Percentiles rank a stretch among this genome's conserved stretches.
phyloP scores from a whole-genome alignment of 129 eudicot genomes.

The Deinandra increscens region DNA sequence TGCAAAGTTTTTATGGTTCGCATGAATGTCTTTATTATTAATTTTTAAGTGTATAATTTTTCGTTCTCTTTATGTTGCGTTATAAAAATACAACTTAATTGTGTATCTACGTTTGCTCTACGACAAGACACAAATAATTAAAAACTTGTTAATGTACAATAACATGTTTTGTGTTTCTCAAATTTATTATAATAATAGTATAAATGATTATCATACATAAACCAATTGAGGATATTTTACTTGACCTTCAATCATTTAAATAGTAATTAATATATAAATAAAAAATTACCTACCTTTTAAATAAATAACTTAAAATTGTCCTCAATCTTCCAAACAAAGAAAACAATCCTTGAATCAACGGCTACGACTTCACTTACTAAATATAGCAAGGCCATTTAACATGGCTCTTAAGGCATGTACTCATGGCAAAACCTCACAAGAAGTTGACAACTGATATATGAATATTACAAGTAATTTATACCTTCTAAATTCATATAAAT shows the following conservation, averaged over 20 bases:
- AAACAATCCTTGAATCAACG: conserved; percentile 19
- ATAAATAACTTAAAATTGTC: not conserved
- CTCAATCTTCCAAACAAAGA: not conserved
- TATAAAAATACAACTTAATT: too few relatives aligned
- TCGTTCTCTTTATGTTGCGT: too few relatives aligned
- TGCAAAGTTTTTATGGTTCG: too few relatives aligned
- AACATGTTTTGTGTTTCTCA: too few relatives aligned
- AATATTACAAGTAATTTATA: conserved; percentile 18
- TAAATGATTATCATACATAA: not conserved
- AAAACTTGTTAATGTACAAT: too few relatives aligned
- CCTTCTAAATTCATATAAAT: conserved; percentile 24
- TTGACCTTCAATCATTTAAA: not conserved
- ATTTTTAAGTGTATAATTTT: too few relatives aligned
- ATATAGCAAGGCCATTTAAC: conserved; percentile 33
- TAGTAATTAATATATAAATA: too few relatives aligned
- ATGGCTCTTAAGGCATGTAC: conserved; percentile 31
- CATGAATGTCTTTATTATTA: too few relatives aligned
- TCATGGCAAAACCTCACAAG: conserved; percentile 25
- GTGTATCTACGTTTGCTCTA: too few relatives aligned
- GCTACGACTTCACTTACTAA: conserved; percentile 30
- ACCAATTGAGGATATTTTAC: not conserved
- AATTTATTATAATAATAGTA: too few relatives aligned
- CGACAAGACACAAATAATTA: too few relatives aligned
- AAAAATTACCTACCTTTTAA: not conserved
- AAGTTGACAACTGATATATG: conserved; percentile 37